phyloP scores from a whole-genome alignment of 768 basidiomycete species.

The Serendipita sp. region DNA sequence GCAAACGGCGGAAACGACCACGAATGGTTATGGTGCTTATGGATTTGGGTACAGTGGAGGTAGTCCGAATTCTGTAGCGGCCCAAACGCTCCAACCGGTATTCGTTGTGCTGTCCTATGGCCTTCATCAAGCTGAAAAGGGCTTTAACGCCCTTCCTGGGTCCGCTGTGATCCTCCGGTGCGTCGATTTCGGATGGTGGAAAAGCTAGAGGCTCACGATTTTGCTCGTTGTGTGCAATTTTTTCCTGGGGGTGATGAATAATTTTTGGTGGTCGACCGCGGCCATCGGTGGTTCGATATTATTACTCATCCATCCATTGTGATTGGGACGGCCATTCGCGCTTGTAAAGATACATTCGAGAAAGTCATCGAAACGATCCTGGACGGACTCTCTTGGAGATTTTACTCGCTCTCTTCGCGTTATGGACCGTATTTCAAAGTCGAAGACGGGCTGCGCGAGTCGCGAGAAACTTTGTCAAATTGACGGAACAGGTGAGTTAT shows the following conservation, averaged over 20 bases:
- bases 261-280: no score
- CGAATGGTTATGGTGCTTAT: neutral
- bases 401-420: constrained; percentile 72
- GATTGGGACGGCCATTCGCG: constrained; percentile 18
- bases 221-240: no score
- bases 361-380: constrained; percentile 93
- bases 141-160: constrained; percentile 64
- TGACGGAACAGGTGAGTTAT: constrained; percentile 70
- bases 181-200: no score
- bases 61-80: neutral
- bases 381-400: constrained; percentile 82
- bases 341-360: constrained; percentile 68
- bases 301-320: no score
- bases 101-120: constrained; percentile 51
- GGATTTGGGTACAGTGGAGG: neutral
- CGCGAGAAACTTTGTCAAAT: constrained; percentile 79
- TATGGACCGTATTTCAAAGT: constrained; percentile 79
- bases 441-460: constrained; percentile 74
- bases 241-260: no score
- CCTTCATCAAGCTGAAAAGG: constrained; percentile 40
- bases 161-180: constrained; percentile 46
- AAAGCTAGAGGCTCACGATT: no score
- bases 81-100: constrained; percentile 31
- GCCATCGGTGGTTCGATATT: no score
- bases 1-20: neutral